Percentiles rank a stretch among this genome's conserved stretches.
Conservation (phyloP, 495 filamentous ascomycete species). For the Penicillium herquei region DNA sequence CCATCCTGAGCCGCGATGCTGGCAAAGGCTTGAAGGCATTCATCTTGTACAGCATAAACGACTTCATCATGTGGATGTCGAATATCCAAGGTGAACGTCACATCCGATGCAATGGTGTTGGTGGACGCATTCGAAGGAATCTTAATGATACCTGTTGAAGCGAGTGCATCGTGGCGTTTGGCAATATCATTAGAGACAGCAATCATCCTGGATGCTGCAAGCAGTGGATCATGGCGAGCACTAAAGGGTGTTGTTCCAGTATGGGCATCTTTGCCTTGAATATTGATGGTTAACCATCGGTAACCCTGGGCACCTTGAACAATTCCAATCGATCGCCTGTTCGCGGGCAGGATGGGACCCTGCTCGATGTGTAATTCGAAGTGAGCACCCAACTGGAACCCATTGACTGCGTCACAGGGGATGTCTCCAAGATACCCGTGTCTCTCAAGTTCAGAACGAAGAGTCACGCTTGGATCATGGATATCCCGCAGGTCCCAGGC, state of each 20-base stretch:
- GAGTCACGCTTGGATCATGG: conserved; percentile 50
- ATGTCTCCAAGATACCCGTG: conserved; percentile 65
- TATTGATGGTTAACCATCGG: conserved; percentile 61
- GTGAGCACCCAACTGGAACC: conserved; percentile 59
- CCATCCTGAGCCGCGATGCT: conserved; percentile 50
- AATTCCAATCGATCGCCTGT: conserved; percentile 58
- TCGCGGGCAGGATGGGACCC: conserved; percentile 62
- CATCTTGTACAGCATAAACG: conserved; percentile 51
- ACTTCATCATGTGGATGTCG: conserved; percentile 57
- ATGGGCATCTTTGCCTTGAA: conserved; percentile 64
- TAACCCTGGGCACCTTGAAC: conserved; percentile 64
- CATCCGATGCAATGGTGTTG: conserved; percentile 68
- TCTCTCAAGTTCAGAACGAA: conserved; percentile 55
- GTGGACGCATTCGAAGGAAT: conserved; percentile 57
- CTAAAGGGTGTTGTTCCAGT: conserved; percentile 69
- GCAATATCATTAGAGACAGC: conserved; percentile 61
- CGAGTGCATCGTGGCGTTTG: conserved; percentile 49
- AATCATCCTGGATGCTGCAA: conserved; percentile 64
- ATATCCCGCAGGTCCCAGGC: conserved; percentile 59
- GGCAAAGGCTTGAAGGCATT: conserved; percentile 44
- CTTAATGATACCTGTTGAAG: conserved; percentile 65
- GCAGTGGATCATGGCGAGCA: conserved; percentile 54
- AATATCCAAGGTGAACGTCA: conserved; percentile 68
- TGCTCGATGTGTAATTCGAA: conserved; percentile 84
- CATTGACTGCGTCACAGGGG: conserved; percentile 27